Evolutionary conservation across 2,329 filamentous ascomycete species (phyloP), one percentile per base, ranked within the genome.

Genomic region (Ascochyta pisi): DNA sequence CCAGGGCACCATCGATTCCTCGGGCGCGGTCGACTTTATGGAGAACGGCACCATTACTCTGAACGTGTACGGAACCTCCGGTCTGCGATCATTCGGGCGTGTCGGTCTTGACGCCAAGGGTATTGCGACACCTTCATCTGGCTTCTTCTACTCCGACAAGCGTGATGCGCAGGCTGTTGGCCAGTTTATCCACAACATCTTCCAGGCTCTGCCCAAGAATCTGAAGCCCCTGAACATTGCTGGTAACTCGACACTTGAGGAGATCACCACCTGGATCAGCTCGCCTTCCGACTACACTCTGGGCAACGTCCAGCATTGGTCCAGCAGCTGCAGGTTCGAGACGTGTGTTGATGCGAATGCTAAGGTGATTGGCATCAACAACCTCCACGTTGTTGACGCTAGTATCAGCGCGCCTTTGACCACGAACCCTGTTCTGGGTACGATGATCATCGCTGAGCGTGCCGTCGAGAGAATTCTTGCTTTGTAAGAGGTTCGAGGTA

Each of bases 31-130:
- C 1, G 78, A 73, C 8, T 81, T 69, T 62, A 77, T 55, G 1
- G 63, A 66, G 31, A 75, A 76, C 47, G 75, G 80, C 54, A 83
- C 81, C 56, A 81, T 85, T 47, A 84, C 82, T 0, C 74, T 85
- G 19, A 85, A 85, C 66, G 69, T 85, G 4, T 85, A 85, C 70
- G 83, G 83, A 8, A 85, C 83, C 0, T 84, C 82, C 0, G 83
- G 83, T 1, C 73, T 84, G 22, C 75, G 77, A 6, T 84, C 83
- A 2, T 68, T 75, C 0, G 82, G 82, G 1, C 73, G 75, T 4
- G 81, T 84, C 3, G 64, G 75, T 6, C 75, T 84, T 13, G 79
- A 82, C 43, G 67, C 70, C 1, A 77, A 77, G 1, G 80, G 79
- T 58, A 69, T 77, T 5, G 78, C 82, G 0, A 75, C 77, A 2